Conservation (phyloP, 352 stramenopile species). For the Thalassiosira oceanica region DNA sequence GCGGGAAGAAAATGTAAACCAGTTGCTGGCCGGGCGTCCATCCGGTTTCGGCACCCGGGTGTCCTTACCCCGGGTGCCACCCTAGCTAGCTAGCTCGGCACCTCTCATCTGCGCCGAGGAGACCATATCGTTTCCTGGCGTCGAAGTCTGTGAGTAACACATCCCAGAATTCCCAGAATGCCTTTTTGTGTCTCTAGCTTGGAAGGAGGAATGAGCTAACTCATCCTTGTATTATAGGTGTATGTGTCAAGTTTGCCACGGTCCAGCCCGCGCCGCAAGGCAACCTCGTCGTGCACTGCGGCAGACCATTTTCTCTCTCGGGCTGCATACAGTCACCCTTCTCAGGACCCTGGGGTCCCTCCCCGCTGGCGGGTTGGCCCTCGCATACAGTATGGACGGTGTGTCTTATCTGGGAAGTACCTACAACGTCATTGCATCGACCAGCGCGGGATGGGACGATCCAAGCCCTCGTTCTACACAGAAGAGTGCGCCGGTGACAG, state of each 20-base stretch:
- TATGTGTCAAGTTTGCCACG: conserved; percentile 19
- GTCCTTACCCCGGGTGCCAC: too few species aligned
- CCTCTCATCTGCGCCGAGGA: too few species aligned
- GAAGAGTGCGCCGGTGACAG: conserved; percentile 6
- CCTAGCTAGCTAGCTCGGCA: too few species aligned
- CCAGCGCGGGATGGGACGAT: conserved; percentile 18
- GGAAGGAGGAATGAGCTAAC: too few species aligned
- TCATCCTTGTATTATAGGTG: conserved; percentile 7
- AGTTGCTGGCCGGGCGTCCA: too few species aligned
- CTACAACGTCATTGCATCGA: conserved; percentile 30
- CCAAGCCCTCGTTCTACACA: conserved; percentile 2
- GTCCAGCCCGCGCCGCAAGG: conserved; percentile 10
- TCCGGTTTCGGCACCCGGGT: too few species aligned
- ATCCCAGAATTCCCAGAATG: background rate
- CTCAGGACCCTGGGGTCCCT: too few species aligned
- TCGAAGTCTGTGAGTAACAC: conserved; percentile 22
- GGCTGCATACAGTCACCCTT: background rate
- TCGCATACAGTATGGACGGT: background rate
- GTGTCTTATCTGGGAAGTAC: too few species aligned
- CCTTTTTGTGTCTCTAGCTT: background rate
- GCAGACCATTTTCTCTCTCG: conserved; percentile 8
- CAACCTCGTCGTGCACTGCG: conserved; percentile 19
- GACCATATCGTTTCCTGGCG: conserved; percentile 10
- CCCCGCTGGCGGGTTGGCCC: too few species aligned
- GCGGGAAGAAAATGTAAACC: too few species aligned